Base-by-base conservation (phyloP, 176 grass and related monocot genomes). In the Tillandsia fasciculata region DNA sequence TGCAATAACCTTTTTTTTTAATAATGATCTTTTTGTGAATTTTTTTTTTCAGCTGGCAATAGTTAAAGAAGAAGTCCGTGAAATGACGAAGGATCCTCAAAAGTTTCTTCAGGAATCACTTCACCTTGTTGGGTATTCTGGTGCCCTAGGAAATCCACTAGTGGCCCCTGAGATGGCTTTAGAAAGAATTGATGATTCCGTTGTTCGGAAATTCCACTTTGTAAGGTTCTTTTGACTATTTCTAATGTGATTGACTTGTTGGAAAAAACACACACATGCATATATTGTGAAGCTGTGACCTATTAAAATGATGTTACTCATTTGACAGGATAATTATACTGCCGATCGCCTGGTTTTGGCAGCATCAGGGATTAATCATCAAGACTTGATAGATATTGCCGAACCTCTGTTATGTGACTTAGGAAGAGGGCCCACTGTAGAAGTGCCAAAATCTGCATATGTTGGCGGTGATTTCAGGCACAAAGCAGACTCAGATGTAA, bases 281-380 rank as follows among this genome's bases (percentile, higher is more conserved):
- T 59, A 59, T 59, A 59, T 59, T 17, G 20, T 59, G 54, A 59
- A 17, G 54, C 54, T 59, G n/a, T 59, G 7, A 59, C 54, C 8
- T 18, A 4, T n/a, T 59, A 17, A 14, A 59, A 12, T n/a, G 65
- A 67, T 8, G 33, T 49, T 29, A 15, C 1, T 20, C 14, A 59
- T 20, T 1, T 59, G 14, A 74, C 84, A 92, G 93, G 86, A 92
- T 52, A 92, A 92, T 42, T 97, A 81, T 65, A 87, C 93, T 29
- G 93, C 93, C 49, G 86, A 92, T 83, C 78, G 81, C 23, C 64
- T 97, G 67, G 86, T 97, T 75, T 74, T 97, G 73, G 86, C 93
- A 52, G 93, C 82, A 73, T 87, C 79, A 18, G 93, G 93, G 42
- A 63, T 97, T 53, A 89, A 97, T 65, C 93, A 97, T 78, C 76